Base-by-base conservation (phyloP, 345 rosid genomes). In the Melastoma malabathricum region DNA sequence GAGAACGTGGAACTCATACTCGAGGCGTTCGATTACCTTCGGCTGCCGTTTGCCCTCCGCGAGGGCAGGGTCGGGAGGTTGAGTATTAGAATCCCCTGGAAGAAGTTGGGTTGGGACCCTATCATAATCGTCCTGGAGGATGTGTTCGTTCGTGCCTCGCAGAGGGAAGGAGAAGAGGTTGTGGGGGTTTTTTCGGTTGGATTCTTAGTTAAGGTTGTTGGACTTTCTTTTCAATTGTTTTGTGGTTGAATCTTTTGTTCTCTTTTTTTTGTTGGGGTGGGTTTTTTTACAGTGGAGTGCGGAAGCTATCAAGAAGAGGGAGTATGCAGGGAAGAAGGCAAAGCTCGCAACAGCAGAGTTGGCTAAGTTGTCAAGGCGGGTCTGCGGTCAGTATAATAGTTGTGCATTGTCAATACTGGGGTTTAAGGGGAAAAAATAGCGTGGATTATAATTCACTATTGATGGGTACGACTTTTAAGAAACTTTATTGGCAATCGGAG, bases 341-440 rank as follows among this genome's bases (percentile, higher is more conserved):
- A 80, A 86, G 68, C 97, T 89, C 60, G 97, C 87, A 19, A 82
- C 95, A 9, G 97, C 95, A 13, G 97, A 86, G 75, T 79, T 89
- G 50, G 84, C 86, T 2, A 86, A 89, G 60, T 61, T 89, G 18
- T 86, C 94, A 27, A 72, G 77, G 44, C 85, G 84, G 3, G 83
- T 81, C 38, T 73, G 73, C 14, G 88, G 95, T 89, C 62, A 73
- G 89, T 65, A 50, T n/a, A 51, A 15, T 31, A 18, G 0, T 15
- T 51, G 43, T 23, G 8, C n/a, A 7, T 10, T 31, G 22, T 49
- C 4, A 5, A 15, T 49, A 1, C 18, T n/a, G 38, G 15, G 38
- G 34, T 49, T 29, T 49, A 23, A 2, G 38, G 38, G 38, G 38
- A 4, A 29, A 29, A 29, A 29, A 29, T 29, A 6, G 31, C 9